Evolutionary conservation across 345 rosid species (phyloP), one percentile per base, ranked within the genome.

Genomic region (Raphanus sativus): DNA sequence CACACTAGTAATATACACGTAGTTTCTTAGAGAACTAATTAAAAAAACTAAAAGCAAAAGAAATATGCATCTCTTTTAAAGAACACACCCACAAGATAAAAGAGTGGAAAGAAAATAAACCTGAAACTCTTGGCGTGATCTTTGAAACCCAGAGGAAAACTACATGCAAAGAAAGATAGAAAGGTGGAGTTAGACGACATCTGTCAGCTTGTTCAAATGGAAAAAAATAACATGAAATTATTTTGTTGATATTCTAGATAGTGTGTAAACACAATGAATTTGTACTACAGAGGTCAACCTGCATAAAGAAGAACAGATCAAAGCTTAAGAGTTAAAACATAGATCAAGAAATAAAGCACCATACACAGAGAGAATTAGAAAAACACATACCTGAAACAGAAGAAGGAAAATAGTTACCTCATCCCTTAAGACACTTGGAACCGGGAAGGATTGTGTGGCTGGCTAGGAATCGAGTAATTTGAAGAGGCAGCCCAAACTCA

Each of bases 161-260:
- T 60, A 60, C 64, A 28, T 60, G 64, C 64, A 60, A 28, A 60
- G 36, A 60, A 60, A 60, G 34, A 60, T 28, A 28, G 17, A 58
- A 24, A 58, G 29, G 32, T 58, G n/a, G 28, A 59, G 33, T 28
- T 61, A 58, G 62, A 58, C 8, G 1, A 58, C 32, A 58, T 58
- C 32, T 28, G 32, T 13, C 5, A 40, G 13, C 48, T 40, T 40
- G 48, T 10, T 40, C 48, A 40, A 40, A 10, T 10, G 48, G 29
- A n/a, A 28, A 28, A 40, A 40, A 40, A 40, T 10, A 34, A 34
- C 48, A 11, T 40, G 48, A 40, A 40, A 40, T 10, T 40, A 13
- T 40, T 40, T 12, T 40, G 48, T 40, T 40, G 40, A 34, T n/a
- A n/a, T n/a, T n/a, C n/a, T n/a, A n/a, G n/a, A n/a, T n/a, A n/a